Evolutionary conservation across 345 rosid species (phyloP), one percentile per base, ranked within the genome.

Genomic region (Aquilaria yunnanensis): DNA sequence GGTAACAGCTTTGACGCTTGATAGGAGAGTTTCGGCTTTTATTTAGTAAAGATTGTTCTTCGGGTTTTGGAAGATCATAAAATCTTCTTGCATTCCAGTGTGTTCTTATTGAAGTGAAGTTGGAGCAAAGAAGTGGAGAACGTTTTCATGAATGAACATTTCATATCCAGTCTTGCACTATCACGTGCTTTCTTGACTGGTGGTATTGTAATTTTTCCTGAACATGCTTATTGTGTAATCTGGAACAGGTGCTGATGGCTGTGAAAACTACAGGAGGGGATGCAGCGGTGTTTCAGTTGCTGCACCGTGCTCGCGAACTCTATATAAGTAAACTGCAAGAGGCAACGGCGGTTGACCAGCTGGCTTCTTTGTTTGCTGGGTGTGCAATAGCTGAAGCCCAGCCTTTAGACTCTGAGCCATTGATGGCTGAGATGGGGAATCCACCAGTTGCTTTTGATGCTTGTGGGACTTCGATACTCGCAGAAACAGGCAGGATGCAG

Each of bases 361-460:
- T 88, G 61, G 99, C 96, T 67, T 71, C 96, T 75, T 66, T 91
- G 74, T 94, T 94, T 61, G 92, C 99, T 2, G 96, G 88, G 70
- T 90, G 96, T 69, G 99, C 81, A 8, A 88, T 94, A 61, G 90
- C 82, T 3, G 97, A 89, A 78, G 96, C 83, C 14, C 81, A 78
- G 72, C 92, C 96, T 61, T 67, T 62, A 45, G 60, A 56, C 51
- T 47, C 67, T 33, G 85, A 80, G 66, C 64, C 78, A 14, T 37
- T 61, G 31, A 34, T 74, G 13, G 23, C 29, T 41, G 37, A 65
- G 31, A 43, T 74, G 13, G 23, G 32, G 34, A 45, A 65, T 57
- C 49, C 60, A 57, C 68, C 74, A 10, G 57, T 68, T 30, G 52
- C 69, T 34, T 37, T 72, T 2, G 86, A 81, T 69, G 69, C 76